Evolutionary conservation across 495 filamentous ascomycete species (phyloP).

Genomic region (Podospora sp.): DNA sequence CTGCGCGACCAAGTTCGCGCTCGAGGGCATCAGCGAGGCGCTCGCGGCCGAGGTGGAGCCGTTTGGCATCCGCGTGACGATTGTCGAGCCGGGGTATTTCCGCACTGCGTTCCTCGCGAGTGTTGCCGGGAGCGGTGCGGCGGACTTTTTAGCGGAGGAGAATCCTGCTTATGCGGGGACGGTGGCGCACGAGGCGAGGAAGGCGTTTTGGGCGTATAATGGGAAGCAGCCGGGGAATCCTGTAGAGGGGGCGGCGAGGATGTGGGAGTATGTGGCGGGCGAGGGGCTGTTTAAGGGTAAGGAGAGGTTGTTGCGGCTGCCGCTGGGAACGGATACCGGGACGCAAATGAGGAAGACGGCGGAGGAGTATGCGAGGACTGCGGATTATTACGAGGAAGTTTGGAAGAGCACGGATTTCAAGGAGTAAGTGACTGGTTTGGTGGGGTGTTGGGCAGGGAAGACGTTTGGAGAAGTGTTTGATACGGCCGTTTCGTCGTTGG

Average conservation of each 20-base stretch:
- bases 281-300: constrained; percentile 13
- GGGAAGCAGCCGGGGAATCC: constrained; percentile 47
- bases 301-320: constrained; percentile 13
- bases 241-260: constrained; percentile 32
- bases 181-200: constrained; percentile 15
- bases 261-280: constrained; percentile 13
- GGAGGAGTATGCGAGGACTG: constrained; percentile 7
- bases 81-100: constrained; percentile 43
- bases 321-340: constrained; percentile 21
- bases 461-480: background rate
- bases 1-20: constrained; percentile 46
- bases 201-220: constrained; percentile 18
- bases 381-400: constrained; percentile 10
- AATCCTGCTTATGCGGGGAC: constrained; percentile 30
- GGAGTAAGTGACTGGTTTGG: background rate
- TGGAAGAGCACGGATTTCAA: constrained; percentile 12
- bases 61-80: constrained; percentile 41
- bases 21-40: constrained; percentile 40
- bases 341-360: constrained; percentile 23
- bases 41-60: constrained; percentile 45
- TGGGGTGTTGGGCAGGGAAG: background rate
- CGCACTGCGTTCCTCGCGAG: constrained; percentile 25
- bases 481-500: background rate
- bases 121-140: background rate
- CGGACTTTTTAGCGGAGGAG: constrained; percentile 19